Conservation (phyloP, 202 grass and related monocot genomes). For the Digitaria exilis region DNA sequence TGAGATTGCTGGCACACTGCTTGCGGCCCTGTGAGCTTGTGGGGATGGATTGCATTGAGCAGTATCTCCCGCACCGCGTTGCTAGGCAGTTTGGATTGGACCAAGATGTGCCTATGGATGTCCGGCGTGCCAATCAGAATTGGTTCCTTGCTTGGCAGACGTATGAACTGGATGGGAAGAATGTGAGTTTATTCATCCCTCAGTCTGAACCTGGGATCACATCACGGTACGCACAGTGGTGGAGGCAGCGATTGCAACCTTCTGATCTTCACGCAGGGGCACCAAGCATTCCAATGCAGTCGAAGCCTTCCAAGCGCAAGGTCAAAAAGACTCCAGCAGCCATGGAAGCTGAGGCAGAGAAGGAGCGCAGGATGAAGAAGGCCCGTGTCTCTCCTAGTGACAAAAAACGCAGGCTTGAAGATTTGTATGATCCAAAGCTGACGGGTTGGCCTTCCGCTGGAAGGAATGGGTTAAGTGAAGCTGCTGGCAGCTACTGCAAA, state of each 20-base stretch:
- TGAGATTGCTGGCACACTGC: conserved; percentile 61
- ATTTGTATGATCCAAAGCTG: conserved; percentile 63
- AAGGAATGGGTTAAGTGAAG: conserved; percentile 32
- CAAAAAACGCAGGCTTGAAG: conserved; percentile 72
- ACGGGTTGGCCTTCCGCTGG: conserved; percentile 47
- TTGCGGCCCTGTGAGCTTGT: conserved; percentile 74
- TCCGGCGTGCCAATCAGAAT: conserved; percentile 53
- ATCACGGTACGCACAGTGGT: conserved; percentile 64
- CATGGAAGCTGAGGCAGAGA: conserved; percentile 59
- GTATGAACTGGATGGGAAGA: conserved; percentile 69
- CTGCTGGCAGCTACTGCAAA: conserved; percentile 29
- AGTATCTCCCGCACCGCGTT: conserved; percentile 85
- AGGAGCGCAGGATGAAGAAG: conserved; percentile 68
- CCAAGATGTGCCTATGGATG: conserved; percentile 75
- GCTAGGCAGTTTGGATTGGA: conserved; percentile 94
- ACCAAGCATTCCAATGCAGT: conserved; percentile 18
- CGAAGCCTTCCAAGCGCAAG: conserved; percentile 45
- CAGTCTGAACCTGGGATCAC: conserved; percentile 61
- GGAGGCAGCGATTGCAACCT: conserved; percentile 58
- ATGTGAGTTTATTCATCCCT: conserved; percentile 67
- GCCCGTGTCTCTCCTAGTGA: conserved; percentile 43
- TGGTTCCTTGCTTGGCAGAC: conserved; percentile 73
- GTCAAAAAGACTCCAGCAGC: conserved; percentile 51
- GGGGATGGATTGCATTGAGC: conserved; percentile 77
- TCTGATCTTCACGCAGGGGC: conserved; percentile 33